A percentile compares a stretch with the other conserved stretches of the same genome.
Conservation (phyloP, 805 yeast species). For the Spathaspora sp. region DNA sequence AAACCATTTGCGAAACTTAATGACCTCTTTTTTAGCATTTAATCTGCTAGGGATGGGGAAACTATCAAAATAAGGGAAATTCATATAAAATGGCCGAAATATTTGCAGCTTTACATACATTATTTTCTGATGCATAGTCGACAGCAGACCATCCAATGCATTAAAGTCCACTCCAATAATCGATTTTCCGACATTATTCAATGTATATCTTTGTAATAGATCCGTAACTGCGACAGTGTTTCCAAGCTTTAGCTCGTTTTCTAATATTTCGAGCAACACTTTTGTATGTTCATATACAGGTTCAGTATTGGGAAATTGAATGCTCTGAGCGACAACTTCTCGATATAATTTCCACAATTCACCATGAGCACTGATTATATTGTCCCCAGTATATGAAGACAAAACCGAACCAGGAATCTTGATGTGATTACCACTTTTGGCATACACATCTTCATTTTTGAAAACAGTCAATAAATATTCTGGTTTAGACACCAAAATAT, state of each 20-base stretch:
- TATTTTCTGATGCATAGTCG: slow-evolving; percentile 37
- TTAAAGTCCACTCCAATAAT: slow-evolving; percentile 48
- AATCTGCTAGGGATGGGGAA: slow-evolving; percentile 47
- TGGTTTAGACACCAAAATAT: slow-evolving; percentile 50
- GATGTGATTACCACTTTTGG: slow-evolving; percentile 57
- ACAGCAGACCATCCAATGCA: slow-evolving; percentile 25
- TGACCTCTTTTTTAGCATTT: slow-evolving; percentile 42
- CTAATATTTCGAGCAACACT: slow-evolving; percentile 23
- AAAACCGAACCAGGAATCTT: slow-evolving; percentile 55
- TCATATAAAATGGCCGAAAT: slow-evolving; percentile 51
- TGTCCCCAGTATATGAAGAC: slow-evolving; percentile 57
- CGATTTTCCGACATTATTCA: slow-evolving; percentile 49
- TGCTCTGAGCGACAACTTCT: slow-evolving; percentile 39
- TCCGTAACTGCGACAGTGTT: slow-evolving; percentile 27
- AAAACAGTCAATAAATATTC: slow-evolving; percentile 43
- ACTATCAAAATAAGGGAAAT: slow-evolving; percentile 51
- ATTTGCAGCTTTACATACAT: slow-evolving; percentile 47
- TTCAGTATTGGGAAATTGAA: slow-evolving; percentile 44
- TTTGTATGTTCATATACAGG: slow-evolving; percentile 38
- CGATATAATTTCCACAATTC: slow-evolving; percentile 49
- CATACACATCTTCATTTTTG: slow-evolving; percentile 47
- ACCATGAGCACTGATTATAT: slow-evolving; percentile 58
- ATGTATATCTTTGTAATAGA: slow-evolving; percentile 42
- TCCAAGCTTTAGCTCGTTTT: slow-evolving; percentile 8
- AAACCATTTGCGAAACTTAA: slow-evolving; percentile 34